phyloP scores from a whole-genome alignment of 805 yeast species.

The Tetrapisispora iriomotensis region DNA sequence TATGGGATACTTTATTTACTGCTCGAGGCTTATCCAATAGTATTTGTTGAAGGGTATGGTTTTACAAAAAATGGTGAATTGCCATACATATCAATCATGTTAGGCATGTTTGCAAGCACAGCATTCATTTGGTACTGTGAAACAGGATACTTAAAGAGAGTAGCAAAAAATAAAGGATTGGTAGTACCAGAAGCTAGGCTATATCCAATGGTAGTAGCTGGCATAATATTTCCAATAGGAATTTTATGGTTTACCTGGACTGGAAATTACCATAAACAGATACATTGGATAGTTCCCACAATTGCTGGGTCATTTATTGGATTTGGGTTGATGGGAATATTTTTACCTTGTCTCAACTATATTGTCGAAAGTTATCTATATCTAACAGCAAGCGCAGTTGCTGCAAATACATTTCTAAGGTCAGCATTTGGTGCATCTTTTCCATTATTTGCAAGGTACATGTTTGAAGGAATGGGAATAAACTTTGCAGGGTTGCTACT shows the following conservation, averaged over 20 bases:
- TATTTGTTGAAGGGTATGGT: slow-evolving; percentile 53
- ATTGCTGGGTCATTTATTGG: slow-evolving; percentile 57
- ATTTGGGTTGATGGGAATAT: slow-evolving; percentile 57
- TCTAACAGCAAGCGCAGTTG: slow-evolving; percentile 71
- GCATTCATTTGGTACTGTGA: slow-evolving; percentile 43
- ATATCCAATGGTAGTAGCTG: slow-evolving; percentile 66
- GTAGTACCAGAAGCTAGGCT: slow-evolving; percentile 72
- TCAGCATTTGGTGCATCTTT: slow-evolving; percentile 58
- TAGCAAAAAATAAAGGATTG: slow-evolving; percentile 44
- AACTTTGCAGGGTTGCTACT: slow-evolving; percentile 74
- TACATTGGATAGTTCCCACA: slow-evolving; percentile 77
- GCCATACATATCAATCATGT: slow-evolving; percentile 68
- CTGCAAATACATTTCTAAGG: slow-evolving; percentile 64
- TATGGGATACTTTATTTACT: slow-evolving; percentile 71
- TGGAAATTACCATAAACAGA: slow-evolving; percentile 57
- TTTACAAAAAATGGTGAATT: slow-evolving; percentile 45
- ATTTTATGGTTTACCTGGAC: slow-evolving; percentile 78
- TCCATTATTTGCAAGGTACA: slow-evolving; percentile 61
- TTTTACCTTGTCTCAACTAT: slow-evolving; percentile 61
- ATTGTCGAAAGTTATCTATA: slow-evolving; percentile 59
- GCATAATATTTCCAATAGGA: slow-evolving; percentile 64
- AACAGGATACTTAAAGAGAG: slow-evolving; percentile 37
- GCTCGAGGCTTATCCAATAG: slow-evolving; percentile 66
- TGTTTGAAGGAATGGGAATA: slow-evolving; percentile 59
- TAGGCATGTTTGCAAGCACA: slow-evolving; percentile 60